Evolutionary conservation across 805 yeast genomes (phyloP), one percentile per base, ranked within the genome.

Genomic region (Metschnikowia matae): DNA sequence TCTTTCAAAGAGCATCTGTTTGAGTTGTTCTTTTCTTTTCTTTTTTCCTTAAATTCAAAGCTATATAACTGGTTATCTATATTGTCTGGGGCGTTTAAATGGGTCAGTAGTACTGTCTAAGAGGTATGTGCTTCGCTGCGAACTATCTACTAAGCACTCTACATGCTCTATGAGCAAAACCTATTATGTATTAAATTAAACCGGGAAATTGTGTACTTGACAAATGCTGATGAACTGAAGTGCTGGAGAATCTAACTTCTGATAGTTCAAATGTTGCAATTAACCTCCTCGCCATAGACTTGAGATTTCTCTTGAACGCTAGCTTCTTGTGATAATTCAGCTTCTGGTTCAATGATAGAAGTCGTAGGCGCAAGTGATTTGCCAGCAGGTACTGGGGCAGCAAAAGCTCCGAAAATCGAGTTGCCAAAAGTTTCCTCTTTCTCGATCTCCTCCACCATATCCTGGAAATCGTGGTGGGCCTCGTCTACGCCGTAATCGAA

Each of bases 401-500:
- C 32, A 13, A 44, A 44, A 10, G 40, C 46, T 10, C 46, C 40
- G 33, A 44, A 44, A 10, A 44, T 44, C 6, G 40, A 44, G 33
- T 44, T 39, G 11, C 34, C 23, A 6, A 44, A 44, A 6, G 17
- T n/a, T 2, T 44, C 46, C 26, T 44, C 49, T 10, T 18, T 23
- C 18, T 18, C 41, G 26, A 21, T 38, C 32, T 48, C 51, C 23
- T 47, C 43, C 7, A 46, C 47, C 48, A 45, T 40, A 38, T 49
- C 54, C 21, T 52, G 53, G 20, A 51, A 21, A 21, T 52, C 57
- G 20, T 44, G 55, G 17, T 46, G 51, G 11, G 54, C 59, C 36
- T 61, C 63, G n/a, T 64, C 73, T 8, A 67, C 67, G 1, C 75
- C 73, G 51, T 73, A 73, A 56, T 73, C 76, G 50, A 73, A 73